phyloP scores from a whole-genome alignment of 73 alveolate species.

The Halteria grandinella region DNA sequence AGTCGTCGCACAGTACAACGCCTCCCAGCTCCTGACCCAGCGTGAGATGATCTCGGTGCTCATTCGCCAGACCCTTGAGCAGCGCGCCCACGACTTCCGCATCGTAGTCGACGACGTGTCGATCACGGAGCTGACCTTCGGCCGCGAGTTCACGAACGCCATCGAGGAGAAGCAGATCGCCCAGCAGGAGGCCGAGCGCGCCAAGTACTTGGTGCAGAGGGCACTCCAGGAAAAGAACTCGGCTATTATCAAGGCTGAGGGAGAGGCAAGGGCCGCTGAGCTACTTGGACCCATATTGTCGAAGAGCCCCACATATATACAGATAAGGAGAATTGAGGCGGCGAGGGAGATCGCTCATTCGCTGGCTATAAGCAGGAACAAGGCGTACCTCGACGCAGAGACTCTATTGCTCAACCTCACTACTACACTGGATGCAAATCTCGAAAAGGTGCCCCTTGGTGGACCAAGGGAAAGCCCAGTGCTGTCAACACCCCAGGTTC shows the following conservation, averaged over 20 bases:
- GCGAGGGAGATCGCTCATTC: slow-evolving; percentile 85
- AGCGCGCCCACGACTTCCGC: slow-evolving; percentile 87
- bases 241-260: slow-evolving; percentile 93
- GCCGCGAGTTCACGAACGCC: slow-evolving; percentile 82
- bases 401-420: slow-evolving; percentile 73
- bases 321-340: slow-evolving; percentile 88
- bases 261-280: slow-evolving; percentile 89
- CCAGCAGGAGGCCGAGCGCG: slow-evolving; percentile 95
- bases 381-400: slow-evolving; percentile 80
- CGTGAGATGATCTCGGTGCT: slow-evolving; percentile 87
- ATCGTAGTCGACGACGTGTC: slow-evolving; percentile 93
- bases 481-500: too few relatives aligned
- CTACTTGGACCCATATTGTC: slow-evolving; percentile 79
- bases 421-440: slow-evolving; percentile 41
- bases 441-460: slow-evolving; percentile 59
- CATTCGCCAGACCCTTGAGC: slow-evolving; percentile 78
- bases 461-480: too few relatives aligned
- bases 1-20: slow-evolving; percentile 89
- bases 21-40: slow-evolving; percentile 80
- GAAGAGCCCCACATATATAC: slow-evolving; percentile 87
- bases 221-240: slow-evolving; percentile 91
- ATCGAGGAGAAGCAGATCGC: slow-evolving; percentile 97
- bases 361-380: slow-evolving; percentile 82
- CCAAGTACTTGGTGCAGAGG: slow-evolving; percentile 90
- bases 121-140: slow-evolving; percentile 83